These are phyloP conservation scores for Mortierella claussenii DNA, from an alignment of 192 early-diverging fungal genomes.

Conservation along the genomic window DNA sequence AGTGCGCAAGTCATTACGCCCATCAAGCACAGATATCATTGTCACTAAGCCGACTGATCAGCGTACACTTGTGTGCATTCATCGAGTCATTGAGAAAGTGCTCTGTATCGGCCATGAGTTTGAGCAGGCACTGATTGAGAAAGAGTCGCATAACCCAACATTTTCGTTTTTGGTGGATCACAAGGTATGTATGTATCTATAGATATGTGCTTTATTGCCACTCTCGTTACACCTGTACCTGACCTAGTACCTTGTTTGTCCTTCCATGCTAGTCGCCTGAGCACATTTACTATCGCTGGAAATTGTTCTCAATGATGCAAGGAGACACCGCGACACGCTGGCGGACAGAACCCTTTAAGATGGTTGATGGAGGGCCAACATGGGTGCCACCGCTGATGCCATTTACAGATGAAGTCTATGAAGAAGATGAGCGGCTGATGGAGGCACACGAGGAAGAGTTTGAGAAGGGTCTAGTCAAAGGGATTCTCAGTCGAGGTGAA, in stretches of 20 bases:
- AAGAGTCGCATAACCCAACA: constrained; percentile 69
- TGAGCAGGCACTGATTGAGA: constrained; percentile 55
- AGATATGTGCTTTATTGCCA: no score
- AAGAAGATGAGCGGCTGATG: constrained; percentile 60
- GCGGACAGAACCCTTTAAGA: constrained; percentile 84
- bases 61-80: constrained; percentile 71
- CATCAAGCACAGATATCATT: constrained; percentile 71
- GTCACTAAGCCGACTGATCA: constrained; percentile 70
- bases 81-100: constrained; percentile 87
- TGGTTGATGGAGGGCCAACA: constrained; percentile 83
- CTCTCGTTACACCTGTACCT: no score
- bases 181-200: constrained; percentile 61
- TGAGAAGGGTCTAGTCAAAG: constrained; percentile 54
- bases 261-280: constrained; percentile 62
- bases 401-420: constrained; percentile 74
- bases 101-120: constrained; percentile 79
- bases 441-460: constrained; percentile 56
- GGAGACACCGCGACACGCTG: constrained; percentile 80
- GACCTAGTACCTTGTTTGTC: no score
- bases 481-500: constrained; percentile 59
- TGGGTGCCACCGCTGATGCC: constrained; percentile 88
- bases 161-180: constrained; percentile 82
- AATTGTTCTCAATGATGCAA: constrained; percentile 87
- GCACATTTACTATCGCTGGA: constrained; percentile 94
- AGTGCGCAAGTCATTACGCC: constrained; percentile 35